A percentile compares a stretch with the other conserved stretches of the same genome.
phyloP scores from a whole-genome alignment of 371 early-diverging fungal species.

The Rhizoclosmatium hyalinum region DNA sequence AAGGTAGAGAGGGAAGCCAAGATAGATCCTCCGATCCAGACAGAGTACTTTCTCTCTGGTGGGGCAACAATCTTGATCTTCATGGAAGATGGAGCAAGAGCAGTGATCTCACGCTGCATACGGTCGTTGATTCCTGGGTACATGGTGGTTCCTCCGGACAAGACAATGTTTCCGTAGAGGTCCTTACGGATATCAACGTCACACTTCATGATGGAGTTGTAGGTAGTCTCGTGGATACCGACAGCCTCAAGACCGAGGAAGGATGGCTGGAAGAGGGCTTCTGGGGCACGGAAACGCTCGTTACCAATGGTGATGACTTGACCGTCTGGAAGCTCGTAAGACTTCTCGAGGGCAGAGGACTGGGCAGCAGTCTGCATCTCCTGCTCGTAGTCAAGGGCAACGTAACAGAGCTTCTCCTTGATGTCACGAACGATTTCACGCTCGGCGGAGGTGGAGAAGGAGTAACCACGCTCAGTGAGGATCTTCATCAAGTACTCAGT shows the following conservation, averaged over 20 bases:
- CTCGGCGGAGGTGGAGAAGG: slow-evolving; percentile 99
- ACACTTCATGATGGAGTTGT: slow-evolving; percentile 78
- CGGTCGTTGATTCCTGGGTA: slow-evolving; percentile 97
- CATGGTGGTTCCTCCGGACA: slow-evolving; percentile 77
- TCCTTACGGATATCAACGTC: slow-evolving; percentile 80
- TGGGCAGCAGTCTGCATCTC: slow-evolving; percentile 96
- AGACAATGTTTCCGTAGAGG: slow-evolving; percentile 76
- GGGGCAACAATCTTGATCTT: slow-evolving; percentile 99
- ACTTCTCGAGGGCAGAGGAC: slow-evolving; percentile 94
- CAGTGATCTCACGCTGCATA: slow-evolving; percentile 98
- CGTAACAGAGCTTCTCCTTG: slow-evolving; percentile 99
- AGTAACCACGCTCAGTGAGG: slow-evolving; percentile 98
- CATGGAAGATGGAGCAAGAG: slow-evolving; percentile 97
- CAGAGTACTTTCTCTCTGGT: slow-evolving; percentile 99
- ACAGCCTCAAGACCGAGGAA: slow-evolving; percentile 57
- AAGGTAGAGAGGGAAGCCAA: slow-evolving; percentile 99
- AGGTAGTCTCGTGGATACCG: slow-evolving; percentile 77
- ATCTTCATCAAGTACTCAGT: slow-evolving; percentile 97
- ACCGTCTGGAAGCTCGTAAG: slow-evolving; percentile 99
- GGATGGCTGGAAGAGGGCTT: slow-evolving; percentile 99
- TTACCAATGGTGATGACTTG: slow-evolving; percentile 98
- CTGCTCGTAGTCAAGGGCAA: slow-evolving; percentile 98
- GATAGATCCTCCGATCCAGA: slow-evolving; percentile 99
- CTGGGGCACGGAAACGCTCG: slow-evolving; percentile 99
- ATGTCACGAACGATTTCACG: slow-evolving; percentile 99